Conservation (phyloP, 129 eudicot genomes). For the Centrapalus pauciflorus region DNA sequence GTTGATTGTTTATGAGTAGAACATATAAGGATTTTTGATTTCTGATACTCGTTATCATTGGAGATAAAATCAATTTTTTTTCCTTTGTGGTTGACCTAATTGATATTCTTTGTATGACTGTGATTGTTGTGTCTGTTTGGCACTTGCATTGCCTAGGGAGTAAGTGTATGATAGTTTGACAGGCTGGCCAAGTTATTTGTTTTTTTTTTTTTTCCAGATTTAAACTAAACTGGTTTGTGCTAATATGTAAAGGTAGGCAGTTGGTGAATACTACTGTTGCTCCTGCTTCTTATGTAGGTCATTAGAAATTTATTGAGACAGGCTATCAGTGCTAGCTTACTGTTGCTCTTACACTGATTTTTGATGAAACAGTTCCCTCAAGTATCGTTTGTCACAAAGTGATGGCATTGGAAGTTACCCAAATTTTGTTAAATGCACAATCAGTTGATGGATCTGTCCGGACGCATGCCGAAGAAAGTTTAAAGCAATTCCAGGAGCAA, state of each 20-base stretch:
- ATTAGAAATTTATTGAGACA: background rate
- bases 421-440: conserved; percentile 72
- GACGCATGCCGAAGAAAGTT: conserved; percentile 80
- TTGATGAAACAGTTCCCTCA: conserved; percentile 11
- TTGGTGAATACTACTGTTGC: background rate
- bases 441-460: conserved; percentile 73
- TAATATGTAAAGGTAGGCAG: background rate
- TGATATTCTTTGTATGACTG: background rate
- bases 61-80: background rate
- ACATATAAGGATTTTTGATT: background rate
- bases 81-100: background rate
- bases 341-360: background rate
- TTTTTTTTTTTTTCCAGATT: background rate
- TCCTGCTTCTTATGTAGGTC: background rate
- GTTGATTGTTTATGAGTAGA: background rate
- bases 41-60: background rate
- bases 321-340: background rate
- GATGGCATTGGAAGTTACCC: conserved; percentile 81
- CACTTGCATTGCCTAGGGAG: background rate
- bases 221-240: conserved; percentile 9
- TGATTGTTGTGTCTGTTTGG: background rate
- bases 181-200: background rate
- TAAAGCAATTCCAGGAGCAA: conserved; percentile 85
- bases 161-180: background rate
- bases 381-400: conserved; percentile 10